Base-by-base conservation (phyloP, 345 rosid genomes). In the Arabis hirsuta region DNA sequence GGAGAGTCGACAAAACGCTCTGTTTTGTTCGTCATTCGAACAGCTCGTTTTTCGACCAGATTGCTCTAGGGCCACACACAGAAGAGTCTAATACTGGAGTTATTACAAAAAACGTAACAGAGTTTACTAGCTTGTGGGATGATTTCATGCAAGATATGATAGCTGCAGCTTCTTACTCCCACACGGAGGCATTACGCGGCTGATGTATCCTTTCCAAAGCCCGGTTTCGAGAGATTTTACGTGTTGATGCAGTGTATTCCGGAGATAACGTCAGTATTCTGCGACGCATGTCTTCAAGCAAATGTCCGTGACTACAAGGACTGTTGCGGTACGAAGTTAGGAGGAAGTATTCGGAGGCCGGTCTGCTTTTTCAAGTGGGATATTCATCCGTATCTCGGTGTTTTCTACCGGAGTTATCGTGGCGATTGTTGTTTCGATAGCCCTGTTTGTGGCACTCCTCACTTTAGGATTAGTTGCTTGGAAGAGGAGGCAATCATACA, bases 21-120 rank as follows among this genome's bases (percentile, higher is more conserved):
- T 84, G 89, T 59, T 67, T 76, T 27, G 53, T 82, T 5, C 81
- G 84, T 12, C 84, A 84, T 66, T 32, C 86, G 9, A 78, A 84
- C 53, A 54, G 65, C 22, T 41, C 67, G 11, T 56, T 85, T 48
- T 67, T 58, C 13, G 55, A 76, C 12, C 9, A 11, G 4, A 6
- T n/a, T 13, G 72, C 72, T 11, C 2, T 0, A 20, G 9, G 43
- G 32, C 76, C 73, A 6, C 38, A 57, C 50, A 34, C 38, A 44
- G 44, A 31, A 20, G n/a, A 5, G 0, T 68, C 0, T 45, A 44
- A 43, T 52, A 29, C 4, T 41, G 5, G 6, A 27, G 55, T 10
- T 2, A 12, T 59, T 43, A 10, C 7, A 22, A 65, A 14, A 12
- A 48, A 66, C 67, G 9, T 66, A 47, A 58, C 61, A 9, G 2